Percentiles rank a stretch among this genome's conserved stretches.
These are phyloP conservation scores for Daedalea quercina DNA, from an alignment of 768 basidiomycete genomes.

Conservation along the genomic window DNA sequence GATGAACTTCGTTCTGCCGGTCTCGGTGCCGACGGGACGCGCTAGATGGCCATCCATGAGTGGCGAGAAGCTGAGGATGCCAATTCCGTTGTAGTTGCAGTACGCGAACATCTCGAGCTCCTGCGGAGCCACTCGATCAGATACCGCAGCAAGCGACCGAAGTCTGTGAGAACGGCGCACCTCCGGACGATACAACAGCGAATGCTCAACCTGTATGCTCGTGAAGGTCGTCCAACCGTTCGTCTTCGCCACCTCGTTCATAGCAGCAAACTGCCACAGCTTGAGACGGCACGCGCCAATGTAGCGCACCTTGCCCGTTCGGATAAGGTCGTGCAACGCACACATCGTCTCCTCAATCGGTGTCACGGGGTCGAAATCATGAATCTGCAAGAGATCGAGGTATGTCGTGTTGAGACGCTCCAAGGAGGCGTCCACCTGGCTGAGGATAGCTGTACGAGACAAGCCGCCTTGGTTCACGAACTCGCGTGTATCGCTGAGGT, in stretches of 20 bases:
- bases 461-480: conserved; percentile 44
- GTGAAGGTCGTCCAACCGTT: conserved; percentile 48
- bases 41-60: conserved; percentile 34
- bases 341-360: conserved; percentile 42
- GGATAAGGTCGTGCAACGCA: conserved; percentile 42
- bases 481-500: conserved; percentile 11
- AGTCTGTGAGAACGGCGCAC: conserved; percentile 13
- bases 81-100: conserved; percentile 43
- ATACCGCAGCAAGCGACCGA: neutral
- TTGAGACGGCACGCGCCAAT: conserved; percentile 30
- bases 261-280: conserved; percentile 27
- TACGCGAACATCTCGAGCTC: conserved; percentile 40
- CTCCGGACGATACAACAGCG: conserved; percentile 49
- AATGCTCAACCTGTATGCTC: conserved; percentile 51
- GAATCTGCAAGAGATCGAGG: conserved; percentile 39
- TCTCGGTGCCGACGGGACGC: conserved; percentile 26
- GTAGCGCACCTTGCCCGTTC: conserved; percentile 43
- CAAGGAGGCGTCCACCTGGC: conserved; percentile 28
- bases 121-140: conserved; percentile 24
- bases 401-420: conserved; percentile 29
- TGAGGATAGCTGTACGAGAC: conserved; percentile 33
- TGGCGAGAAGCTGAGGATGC: conserved; percentile 46
- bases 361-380: conserved; percentile 31
- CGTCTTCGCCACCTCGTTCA: conserved; percentile 38
- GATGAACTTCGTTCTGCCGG: conserved; percentile 11